phyloP scores from a whole-genome alignment of 257 asterid species.

The Solanum tarapatanum region DNA sequence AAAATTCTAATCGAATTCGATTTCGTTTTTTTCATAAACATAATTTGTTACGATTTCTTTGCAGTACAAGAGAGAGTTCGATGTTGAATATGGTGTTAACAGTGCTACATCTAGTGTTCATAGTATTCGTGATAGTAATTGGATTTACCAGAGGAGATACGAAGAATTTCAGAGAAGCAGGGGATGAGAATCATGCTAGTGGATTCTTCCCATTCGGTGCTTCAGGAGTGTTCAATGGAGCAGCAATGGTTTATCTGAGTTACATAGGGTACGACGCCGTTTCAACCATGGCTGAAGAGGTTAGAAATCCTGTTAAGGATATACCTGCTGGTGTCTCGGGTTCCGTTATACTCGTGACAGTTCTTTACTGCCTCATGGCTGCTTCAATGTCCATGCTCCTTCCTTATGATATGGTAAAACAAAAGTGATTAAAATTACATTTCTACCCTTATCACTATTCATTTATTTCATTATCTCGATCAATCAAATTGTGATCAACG shows the following conservation, averaged over 20 bases:
- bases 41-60: neutral
- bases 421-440: neutral
- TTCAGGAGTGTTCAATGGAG: constrained; percentile 78
- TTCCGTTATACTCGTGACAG: constrained; percentile 74
- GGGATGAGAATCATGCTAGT: constrained; percentile 24
- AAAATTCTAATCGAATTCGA: neutral
- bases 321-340: constrained; percentile 86
- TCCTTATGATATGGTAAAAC: constrained; percentile 74
- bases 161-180: constrained; percentile 56
- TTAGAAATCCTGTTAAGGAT: constrained; percentile 61
- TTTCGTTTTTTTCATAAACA: neutral
- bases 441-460: neutral
- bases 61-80: constrained; percentile 86
- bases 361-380: constrained; percentile 84
- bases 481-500: too few species aligned
- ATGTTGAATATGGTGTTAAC: constrained; percentile 67
- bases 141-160: constrained; percentile 67
- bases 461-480: neutral
- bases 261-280: constrained; percentile 97
- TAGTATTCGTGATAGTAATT: constrained; percentile 56
- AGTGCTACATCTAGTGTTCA: constrained; percentile 60
- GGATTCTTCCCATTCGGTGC: constrained; percentile 81
- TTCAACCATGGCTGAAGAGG: constrained; percentile 96
- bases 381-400: constrained; percentile 81
- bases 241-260: constrained; percentile 87